Percentiles rank a stretch among this genome's conserved stretches.
Conservation (phyloP, 2,329 filamentous ascomycete genomes). For the Botrytis squamosa region DNA sequence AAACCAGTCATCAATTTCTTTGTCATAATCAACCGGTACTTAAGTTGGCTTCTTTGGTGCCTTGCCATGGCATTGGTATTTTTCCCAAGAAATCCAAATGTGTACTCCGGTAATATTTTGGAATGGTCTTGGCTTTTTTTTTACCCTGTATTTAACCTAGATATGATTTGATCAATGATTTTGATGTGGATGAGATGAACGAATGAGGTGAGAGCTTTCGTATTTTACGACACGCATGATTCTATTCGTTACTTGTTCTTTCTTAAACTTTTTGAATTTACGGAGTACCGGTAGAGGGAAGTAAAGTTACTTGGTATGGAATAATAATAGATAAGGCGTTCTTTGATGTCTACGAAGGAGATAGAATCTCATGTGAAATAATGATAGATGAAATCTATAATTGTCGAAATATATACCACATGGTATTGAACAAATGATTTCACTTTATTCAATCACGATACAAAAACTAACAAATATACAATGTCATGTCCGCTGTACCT, state of each 20-base stretch:
- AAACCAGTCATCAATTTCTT: neutral
- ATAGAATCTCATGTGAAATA: neutral
- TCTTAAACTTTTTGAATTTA: neutral
- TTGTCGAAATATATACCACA: neutral
- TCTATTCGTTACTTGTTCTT: neutral
- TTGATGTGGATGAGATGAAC: neutral
- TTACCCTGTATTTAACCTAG: neutral
- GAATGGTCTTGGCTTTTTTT: neutral
- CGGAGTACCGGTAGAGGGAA: neutral
- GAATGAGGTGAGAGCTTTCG: neutral
- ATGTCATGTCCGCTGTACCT: neutral
- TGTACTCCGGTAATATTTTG: neutral
- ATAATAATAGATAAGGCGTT: neutral
- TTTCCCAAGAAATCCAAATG: neutral
- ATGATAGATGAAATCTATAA: neutral
- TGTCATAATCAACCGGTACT: conserved; percentile 6
- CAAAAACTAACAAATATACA: neutral
- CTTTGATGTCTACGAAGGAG: neutral
- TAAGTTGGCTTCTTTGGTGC: neutral
- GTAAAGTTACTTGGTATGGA: neutral
- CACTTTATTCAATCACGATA: too few species aligned
- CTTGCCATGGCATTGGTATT: conserved; percentile 13
- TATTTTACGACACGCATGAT: neutral
- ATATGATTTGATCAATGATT: neutral
- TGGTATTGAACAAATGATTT: neutral